These are phyloP conservation scores for Magnaporthiopsis rhizophila DNA, from an alignment of 2,329 filamentous ascomycete species.

Conservation along the genomic window DNA sequence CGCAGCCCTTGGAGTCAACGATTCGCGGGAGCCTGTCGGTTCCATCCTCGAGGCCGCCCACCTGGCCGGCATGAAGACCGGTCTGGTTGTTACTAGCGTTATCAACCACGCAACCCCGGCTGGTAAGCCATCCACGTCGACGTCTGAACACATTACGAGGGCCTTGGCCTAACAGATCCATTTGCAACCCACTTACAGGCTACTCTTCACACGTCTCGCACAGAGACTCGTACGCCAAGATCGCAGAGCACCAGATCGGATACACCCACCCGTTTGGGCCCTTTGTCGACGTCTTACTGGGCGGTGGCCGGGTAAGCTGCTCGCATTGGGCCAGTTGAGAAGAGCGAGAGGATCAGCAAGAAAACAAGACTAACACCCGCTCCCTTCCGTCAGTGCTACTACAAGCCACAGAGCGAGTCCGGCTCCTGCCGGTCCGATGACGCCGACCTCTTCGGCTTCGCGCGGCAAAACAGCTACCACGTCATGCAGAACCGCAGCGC, in stretches of 20 bases:
- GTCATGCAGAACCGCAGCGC: conserved; percentile 26
- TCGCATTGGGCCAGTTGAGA: too few relatives aligned
- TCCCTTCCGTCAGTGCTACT: conserved; percentile 22
- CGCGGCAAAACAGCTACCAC: conserved; percentile 24
- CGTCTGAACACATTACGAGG: not conserved
- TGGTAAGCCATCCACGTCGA: conserved; percentile 11
- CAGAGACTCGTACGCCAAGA: conserved; percentile 26
- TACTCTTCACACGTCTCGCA: conserved; percentile 26
- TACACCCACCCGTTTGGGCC: conserved; percentile 28
- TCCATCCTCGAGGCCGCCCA: conserved; percentile 32
- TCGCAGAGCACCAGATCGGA: conserved; percentile 31
- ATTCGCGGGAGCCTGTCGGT: conserved; percentile 24
- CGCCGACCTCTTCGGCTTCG: conserved; percentile 26
- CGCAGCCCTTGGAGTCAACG: conserved; percentile 23
- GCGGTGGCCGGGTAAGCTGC: conserved; percentile 22
- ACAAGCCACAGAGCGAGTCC: conserved; percentile 27
- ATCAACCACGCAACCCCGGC: conserved; percentile 28
- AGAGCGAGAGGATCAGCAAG: too few relatives aligned
- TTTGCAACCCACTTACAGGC: conserved; percentile 9
- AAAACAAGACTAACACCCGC: not conserved
- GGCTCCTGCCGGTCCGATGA: conserved; percentile 29
- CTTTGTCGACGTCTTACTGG: conserved; percentile 29
- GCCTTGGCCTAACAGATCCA: not conserved
- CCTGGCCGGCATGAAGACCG: conserved; percentile 29
- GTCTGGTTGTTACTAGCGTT: conserved; percentile 31